Evolutionary conservation across 2,329 filamentous ascomycete genomes (phyloP).

Genomic region (Colletotrichum musae): DNA sequence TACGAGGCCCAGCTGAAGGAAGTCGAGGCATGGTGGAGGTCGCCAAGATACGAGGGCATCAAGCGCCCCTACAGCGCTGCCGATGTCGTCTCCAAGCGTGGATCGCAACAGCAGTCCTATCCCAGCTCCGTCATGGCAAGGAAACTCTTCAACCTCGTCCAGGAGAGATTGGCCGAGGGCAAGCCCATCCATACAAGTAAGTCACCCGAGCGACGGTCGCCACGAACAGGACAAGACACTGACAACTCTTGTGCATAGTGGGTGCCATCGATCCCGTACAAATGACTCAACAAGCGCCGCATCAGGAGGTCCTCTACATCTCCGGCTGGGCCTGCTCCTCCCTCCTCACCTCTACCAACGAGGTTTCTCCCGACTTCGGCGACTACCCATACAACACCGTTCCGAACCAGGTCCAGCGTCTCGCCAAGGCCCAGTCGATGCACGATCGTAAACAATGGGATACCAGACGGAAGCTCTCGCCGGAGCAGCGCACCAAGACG

Average conservation of each 20-base stretch:
- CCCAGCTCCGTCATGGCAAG: constrained; percentile 95
- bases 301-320: constrained; percentile 96
- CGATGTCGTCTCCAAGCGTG: constrained; percentile 94
- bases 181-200: constrained; percentile 94
- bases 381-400: constrained; percentile 99
- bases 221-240: constrained; percentile 14
- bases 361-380: constrained; percentile 97
- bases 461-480: constrained; percentile 80
- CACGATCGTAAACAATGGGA: constrained; percentile 98
- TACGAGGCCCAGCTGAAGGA: constrained; percentile 88
- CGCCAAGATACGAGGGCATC: constrained; percentile 88
- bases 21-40: constrained; percentile 92
- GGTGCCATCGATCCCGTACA: constrained; percentile 98
- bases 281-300: constrained; percentile 97
- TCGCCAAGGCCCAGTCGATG: constrained; percentile 97
- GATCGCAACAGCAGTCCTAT: constrained; percentile 87
- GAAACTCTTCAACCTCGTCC: constrained; percentile 92
- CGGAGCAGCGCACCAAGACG: constrained; percentile 79
- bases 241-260: constrained; percentile 67
- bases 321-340: constrained; percentile 99
- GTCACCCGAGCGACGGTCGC: constrained; percentile 45
- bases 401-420: constrained; percentile 95
- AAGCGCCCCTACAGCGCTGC: constrained; percentile 91
- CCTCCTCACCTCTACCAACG: constrained; percentile 92
- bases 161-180: constrained; percentile 81